Evolutionary conservation across 2,329 filamentous ascomycete genomes (phyloP).

Genomic region (Paraconiothyrium sp.): DNA sequence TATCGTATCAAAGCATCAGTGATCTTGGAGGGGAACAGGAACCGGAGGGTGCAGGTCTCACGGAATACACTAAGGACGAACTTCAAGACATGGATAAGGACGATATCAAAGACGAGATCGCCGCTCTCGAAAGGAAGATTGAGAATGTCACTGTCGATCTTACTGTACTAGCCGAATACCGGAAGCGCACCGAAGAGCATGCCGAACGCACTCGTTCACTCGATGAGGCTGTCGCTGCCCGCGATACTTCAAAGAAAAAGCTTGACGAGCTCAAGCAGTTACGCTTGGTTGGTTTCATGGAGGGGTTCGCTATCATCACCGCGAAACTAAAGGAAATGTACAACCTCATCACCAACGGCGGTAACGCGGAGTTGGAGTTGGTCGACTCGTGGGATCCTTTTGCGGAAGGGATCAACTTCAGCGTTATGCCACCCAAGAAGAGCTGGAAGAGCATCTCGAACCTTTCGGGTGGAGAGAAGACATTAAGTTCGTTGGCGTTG

Average conservation of each 20-base stretch:
- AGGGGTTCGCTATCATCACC: constrained; percentile 93
- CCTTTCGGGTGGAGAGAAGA: constrained; percentile 96
- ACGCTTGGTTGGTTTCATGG: constrained; percentile 96
- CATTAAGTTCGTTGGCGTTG: constrained; percentile 86
- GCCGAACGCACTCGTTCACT: constrained; percentile 84
- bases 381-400: constrained; percentile 97
- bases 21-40: constrained; percentile 66
- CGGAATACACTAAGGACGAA: constrained; percentile 79
- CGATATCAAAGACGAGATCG: constrained; percentile 70
- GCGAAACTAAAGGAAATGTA: constrained; percentile 99
- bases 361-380: constrained; percentile 95
- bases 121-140: constrained; percentile 75
- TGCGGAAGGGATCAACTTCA: constrained; percentile 95
- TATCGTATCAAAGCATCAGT: constrained; percentile 79
- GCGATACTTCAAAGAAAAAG: constrained; percentile 89
- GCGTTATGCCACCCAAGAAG: constrained; percentile 99
- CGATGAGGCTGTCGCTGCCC: constrained; percentile 76
- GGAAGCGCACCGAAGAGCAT: constrained; percentile 84
- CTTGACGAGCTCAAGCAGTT: constrained; percentile 91
- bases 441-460: constrained; percentile 99
- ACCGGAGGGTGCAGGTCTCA: constrained; percentile 62
- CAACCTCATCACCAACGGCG: constrained; percentile 99
- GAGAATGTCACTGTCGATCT: constrained; percentile 89
- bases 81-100: constrained; percentile 71
- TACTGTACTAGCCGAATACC: constrained; percentile 87